Percentiles rank a stretch among this genome's conserved stretches.
Conservation (phyloP, 2,329 filamentous ascomycete species). For the Pseudopithomyces maydicus region DNA sequence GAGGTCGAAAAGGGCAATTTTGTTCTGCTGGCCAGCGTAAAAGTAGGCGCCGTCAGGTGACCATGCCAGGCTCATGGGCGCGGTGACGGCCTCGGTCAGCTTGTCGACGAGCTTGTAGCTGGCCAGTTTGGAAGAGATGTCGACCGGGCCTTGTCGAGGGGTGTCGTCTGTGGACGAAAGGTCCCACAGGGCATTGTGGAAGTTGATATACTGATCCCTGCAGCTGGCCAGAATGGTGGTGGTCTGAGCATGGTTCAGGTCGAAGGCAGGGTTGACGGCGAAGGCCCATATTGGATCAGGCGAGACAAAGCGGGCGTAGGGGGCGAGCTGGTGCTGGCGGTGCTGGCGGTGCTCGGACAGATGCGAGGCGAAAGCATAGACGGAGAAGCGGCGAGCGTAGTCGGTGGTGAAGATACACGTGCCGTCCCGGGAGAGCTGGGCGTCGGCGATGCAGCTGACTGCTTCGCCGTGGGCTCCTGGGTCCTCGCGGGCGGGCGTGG, state of each 20-base stretch:
- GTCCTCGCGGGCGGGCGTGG: no score
- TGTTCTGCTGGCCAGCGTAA: constrained; percentile 60
- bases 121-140: constrained; percentile 44
- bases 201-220: constrained; percentile 60
- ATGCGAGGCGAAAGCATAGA: constrained; percentile 45
- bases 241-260: constrained; percentile 55
- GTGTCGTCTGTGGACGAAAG: constrained; percentile 13
- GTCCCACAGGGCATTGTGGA: constrained; percentile 60
- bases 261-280: constrained; percentile 60
- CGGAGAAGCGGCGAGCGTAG: constrained; percentile 58
- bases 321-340: constrained; percentile 40
- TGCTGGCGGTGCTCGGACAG: constrained; percentile 13
- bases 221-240: constrained; percentile 58
- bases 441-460: constrained; percentile 36
- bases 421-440: constrained; percentile 55
- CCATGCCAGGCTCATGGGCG: constrained; percentile 62
- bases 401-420: constrained; percentile 61
- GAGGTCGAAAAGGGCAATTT: constrained; percentile 63
- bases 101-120: constrained; percentile 61
- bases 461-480: no score
- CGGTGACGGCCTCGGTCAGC: constrained; percentile 61
- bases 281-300: constrained; percentile 59
- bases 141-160: constrained; percentile 13
- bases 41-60: constrained; percentile 56
- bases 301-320: constrained; percentile 54